Base-by-base conservation (phyloP, 139 green algal species). In the Picochlorum sp. region DNA sequence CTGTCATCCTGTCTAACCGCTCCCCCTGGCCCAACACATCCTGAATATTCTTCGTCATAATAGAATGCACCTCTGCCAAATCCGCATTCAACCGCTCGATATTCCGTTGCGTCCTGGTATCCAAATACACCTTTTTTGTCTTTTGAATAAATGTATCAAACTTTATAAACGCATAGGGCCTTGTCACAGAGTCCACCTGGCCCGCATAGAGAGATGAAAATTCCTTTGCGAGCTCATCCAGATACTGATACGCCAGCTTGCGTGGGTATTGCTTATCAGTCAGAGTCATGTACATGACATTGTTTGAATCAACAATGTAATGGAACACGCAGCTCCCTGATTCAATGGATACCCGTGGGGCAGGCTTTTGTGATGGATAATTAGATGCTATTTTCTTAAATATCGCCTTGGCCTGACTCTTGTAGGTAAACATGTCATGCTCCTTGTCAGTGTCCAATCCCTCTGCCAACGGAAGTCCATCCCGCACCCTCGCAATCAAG, bases 71-170 rank as follows among this genome's bases (percentile, higher is more conserved):
- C 73, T 95, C 87, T 24, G 74, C 75, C 24, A 96, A 73, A 67
- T 96, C 89, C 4, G 83, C 75, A 56, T 82, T 95, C 38, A 99
- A 76, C 71, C 91, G 95, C 47, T 73, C 72, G n/a, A 99, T 70
- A 82, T 99, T 99, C 38, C 94, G 83, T 74, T 98, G 91, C 44
- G 94, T 98, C 16, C 90, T 81, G 0, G 89, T 95, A 75, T 99
- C 94, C 49, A 94, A 59, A 67, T 98, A 99, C 21, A 98, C 78
- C 76, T 96, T 97, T 72, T 92, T 95, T 4, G 92, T 99, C 69
- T 96, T 97, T 70, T 98, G 91, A 58, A 99, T 98, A 71, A 98
- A 98, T 0, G 92, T 99, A 78, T 99, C 92, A 77, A 99, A 99
- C 72, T 99, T 99, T 65, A 99, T 97, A 76, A 98, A 99, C 6